Base-by-base conservation (phyloP, 331 rosid genomes). In the Malus hybrid region DNA sequence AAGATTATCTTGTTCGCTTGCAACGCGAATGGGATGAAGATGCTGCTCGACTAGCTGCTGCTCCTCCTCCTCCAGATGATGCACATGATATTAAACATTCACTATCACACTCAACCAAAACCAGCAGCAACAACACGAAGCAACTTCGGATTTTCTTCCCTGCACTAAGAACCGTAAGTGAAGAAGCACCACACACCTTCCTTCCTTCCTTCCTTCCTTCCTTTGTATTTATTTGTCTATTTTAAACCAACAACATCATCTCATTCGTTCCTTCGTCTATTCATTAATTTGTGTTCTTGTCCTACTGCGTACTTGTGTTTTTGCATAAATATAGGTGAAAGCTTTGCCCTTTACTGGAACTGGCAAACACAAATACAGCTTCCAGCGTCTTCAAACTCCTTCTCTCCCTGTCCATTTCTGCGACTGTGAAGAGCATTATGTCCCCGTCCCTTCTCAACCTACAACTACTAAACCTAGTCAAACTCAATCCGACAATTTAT, bases 321-420 rank as follows among this genome's bases (percentile, higher is more conserved):
- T 46, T 46, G 54, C 54, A 46, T 46, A 46, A 46, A 46, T 46
- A 73, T 88, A 92, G 99, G 93, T 94, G 78, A 94, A 92, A 81
- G 54, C 88, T 20, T 65, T 94, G 66, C 97, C 99, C 57, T 86
- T 90, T 44, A 79, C 82, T 77, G 99, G 99, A 81, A 90, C 92
- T 39, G 99, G 99, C 76, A 92, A 90, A 77, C 99, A 94, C 86
- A 92, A 88, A 65, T 92, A 94, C 79, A 92, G 97, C 75, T 94
- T 94, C 89, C 93, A 87, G 79, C 88, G 87, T 75, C 85, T 92
- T 76, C 86, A 90, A 75, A 86, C 82, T 72, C 87, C 95, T 78
- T 64, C 90, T 42, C 87, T 81, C 63, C 99, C 99, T 5, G 83
- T 86, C 80, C 84, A 90, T 86, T 88, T 94, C 80, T 94, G 99